A percentile compares a stretch with the other conserved stretches of the same genome.
Conservation (phyloP, 2,329 filamentous ascomycete species). For the Leptographium lundbergii region DNA sequence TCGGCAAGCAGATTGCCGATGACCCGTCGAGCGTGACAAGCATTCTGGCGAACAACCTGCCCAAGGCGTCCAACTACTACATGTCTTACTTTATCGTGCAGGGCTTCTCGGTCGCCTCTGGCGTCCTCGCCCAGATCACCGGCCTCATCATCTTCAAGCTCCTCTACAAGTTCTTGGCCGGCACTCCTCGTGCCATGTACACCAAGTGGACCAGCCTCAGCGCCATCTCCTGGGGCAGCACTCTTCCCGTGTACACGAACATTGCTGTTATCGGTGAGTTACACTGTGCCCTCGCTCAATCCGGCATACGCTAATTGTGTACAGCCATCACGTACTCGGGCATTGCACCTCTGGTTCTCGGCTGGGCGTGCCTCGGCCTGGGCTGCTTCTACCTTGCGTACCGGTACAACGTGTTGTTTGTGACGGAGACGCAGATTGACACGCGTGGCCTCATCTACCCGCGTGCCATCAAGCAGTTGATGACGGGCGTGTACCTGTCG, state of each 20-base stretch:
- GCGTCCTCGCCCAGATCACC: conserved; percentile 56
- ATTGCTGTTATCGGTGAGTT: conserved; percentile 63
- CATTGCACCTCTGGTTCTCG: conserved; percentile 74
- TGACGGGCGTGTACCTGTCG: conserved; percentile 69
- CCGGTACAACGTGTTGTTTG: conserved; percentile 78
- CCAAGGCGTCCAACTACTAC: conserved; percentile 85
- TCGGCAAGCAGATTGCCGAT: conserved; percentile 47
- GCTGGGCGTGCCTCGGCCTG: conserved; percentile 68
- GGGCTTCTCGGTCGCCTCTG: conserved; percentile 66
- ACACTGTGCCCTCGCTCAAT: too few relatives aligned
- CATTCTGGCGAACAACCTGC: conserved; percentile 61
- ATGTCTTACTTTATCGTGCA: conserved; percentile 92
- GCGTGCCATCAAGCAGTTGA: conserved; percentile 76
- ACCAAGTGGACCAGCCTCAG: conserved; percentile 61
- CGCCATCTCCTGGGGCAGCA: conserved; percentile 70
- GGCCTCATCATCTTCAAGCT: conserved; percentile 65
- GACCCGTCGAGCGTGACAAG: conserved; percentile 48
- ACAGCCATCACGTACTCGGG: conserved; percentile 64
- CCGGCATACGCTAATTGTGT: conserved; percentile 10
- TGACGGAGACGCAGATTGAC: conserved; percentile 67
- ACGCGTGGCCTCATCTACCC: conserved; percentile 88
- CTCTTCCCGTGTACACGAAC: conserved; percentile 71
- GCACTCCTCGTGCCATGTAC: conserved; percentile 71
- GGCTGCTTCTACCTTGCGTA: conserved; percentile 74
- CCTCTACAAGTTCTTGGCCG: conserved; percentile 60